Conservation (phyloP, 768 basidiomycete species). For the Tylopilus sp. region DNA sequence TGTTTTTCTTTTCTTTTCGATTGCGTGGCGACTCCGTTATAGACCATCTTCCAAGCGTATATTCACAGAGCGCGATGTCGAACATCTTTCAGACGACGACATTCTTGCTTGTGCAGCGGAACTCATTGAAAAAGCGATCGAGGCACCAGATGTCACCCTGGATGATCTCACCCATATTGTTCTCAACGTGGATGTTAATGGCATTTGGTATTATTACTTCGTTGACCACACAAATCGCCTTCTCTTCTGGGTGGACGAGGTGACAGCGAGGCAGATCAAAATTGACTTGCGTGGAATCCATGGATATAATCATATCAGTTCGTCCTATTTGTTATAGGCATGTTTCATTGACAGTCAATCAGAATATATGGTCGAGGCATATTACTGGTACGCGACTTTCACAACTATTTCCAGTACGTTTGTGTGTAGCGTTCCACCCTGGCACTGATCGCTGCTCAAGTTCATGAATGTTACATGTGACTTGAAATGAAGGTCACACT, state of each 20-base stretch:
- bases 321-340: not conserved
- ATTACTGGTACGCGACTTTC: conserved; percentile 11
- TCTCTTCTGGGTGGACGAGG: conserved; percentile 14
- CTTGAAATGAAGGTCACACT: conserved; percentile 11
- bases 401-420: not conserved
- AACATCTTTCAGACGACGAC: not conserved
- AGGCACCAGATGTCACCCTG: not conserved
- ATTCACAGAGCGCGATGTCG: conserved; percentile 14
- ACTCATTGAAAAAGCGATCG: conserved; percentile 6
- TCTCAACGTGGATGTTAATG: conserved; percentile 3
- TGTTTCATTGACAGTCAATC: not conserved
- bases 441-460: not conserved
- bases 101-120: conserved; percentile 2
- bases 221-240: conserved; percentile 16
- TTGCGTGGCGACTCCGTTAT: not conserved
- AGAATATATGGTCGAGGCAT: conserved; percentile 12
- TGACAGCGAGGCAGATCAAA: not conserved
- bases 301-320: conserved; percentile 12
- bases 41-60: conserved; percentile 8
- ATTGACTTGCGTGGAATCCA: conserved; percentile 7
- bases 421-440: not conserved
- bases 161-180: conserved; percentile 14
- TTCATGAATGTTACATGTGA: not conserved
- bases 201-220: conserved; percentile 13
- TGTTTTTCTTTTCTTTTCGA: not conserved